Percentiles rank a stretch among this genome's conserved stretches.
Evolutionary conservation across 345 rosid genomes (phyloP).

Genomic region (Linum trigynum): DNA sequence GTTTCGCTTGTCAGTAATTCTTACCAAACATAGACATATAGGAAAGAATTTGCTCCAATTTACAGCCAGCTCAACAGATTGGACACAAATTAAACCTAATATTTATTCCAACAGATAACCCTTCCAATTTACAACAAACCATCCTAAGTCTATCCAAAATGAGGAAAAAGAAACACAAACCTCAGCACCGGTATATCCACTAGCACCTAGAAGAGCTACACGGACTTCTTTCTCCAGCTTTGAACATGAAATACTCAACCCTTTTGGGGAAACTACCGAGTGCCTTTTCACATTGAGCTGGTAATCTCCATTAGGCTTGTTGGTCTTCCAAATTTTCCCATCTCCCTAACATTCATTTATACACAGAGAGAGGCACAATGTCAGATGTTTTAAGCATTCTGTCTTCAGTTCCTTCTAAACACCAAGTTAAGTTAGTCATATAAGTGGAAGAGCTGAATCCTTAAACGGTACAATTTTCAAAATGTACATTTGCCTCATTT

Average conservation of each 20-base stretch:
- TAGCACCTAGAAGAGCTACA: slow-evolving; percentile 90
- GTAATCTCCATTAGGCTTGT: neutral
- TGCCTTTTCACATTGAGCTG: slow-evolving; percentile 24
- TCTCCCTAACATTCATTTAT: slow-evolving; percentile 15
- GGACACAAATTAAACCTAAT: neutral
- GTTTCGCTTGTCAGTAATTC: neutral
- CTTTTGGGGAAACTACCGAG: slow-evolving; percentile 27
- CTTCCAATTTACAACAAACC: neutral
- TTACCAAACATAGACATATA: neutral
- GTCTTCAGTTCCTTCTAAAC: no score
- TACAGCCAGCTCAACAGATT: neutral
- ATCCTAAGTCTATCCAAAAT: neutral
- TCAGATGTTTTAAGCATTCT: neutral
- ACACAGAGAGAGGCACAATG: no score
- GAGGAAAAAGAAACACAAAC: slow-evolving; percentile 25
- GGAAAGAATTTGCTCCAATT: neutral
- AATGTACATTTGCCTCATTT: neutral
- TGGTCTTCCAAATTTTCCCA: slow-evolving; percentile 1
- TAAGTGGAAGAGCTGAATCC: neutral
- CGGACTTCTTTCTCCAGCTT: slow-evolving; percentile 46
- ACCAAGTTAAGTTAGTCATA: neutral
- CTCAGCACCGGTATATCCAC: slow-evolving; percentile 99
- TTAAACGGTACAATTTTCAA: neutral
- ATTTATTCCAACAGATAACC: neutral
- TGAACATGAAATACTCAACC: slow-evolving; percentile 27